Evolutionary conservation across 2,329 filamentous ascomycete species (phyloP).

Genomic region (Dothideomycetes sp.): DNA sequence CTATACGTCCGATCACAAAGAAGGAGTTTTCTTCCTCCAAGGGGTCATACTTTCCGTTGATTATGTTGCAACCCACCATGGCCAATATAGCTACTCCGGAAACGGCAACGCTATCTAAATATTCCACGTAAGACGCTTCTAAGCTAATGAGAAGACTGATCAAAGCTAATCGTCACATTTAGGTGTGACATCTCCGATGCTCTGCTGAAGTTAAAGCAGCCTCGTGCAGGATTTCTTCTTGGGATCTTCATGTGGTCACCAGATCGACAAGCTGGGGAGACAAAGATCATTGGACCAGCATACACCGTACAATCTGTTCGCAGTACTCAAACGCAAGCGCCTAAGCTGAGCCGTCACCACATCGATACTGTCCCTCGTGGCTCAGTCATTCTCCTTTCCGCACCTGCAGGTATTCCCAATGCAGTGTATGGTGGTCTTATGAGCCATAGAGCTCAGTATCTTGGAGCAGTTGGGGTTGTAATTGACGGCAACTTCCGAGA

Average conservation of each 20-base stretch:
- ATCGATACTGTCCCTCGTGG: conserved; percentile 24
- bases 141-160: too few relatives aligned
- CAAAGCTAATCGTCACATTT: too few relatives aligned
- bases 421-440: conserved; percentile 30
- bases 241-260: conserved; percentile 21
- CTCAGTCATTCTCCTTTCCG: conserved; percentile 26
- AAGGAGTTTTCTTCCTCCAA: too few relatives aligned
- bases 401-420: conserved; percentile 22
- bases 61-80: too few relatives aligned
- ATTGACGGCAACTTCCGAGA: conserved; percentile 29
- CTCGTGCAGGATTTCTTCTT: conserved; percentile 24
- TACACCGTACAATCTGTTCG: conserved; percentile 17
- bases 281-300: conserved; percentile 5
- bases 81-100: too few relatives aligned
- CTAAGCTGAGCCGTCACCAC: conserved; percentile 21
- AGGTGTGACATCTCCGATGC: too few relatives aligned
- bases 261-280: background rate
- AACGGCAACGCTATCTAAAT: too few relatives aligned
- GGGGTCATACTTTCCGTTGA: too few relatives aligned
- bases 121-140: too few relatives aligned
- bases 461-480: conserved; percentile 26
- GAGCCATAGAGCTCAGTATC: conserved; percentile 22
- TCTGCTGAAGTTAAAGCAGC: conserved; percentile 22
- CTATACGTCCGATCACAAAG: too few relatives aligned
- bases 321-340: conserved; percentile 19